Conservation (phyloP, 192 early-diverging fungal species). For the Kappamyces sp. region DNA sequence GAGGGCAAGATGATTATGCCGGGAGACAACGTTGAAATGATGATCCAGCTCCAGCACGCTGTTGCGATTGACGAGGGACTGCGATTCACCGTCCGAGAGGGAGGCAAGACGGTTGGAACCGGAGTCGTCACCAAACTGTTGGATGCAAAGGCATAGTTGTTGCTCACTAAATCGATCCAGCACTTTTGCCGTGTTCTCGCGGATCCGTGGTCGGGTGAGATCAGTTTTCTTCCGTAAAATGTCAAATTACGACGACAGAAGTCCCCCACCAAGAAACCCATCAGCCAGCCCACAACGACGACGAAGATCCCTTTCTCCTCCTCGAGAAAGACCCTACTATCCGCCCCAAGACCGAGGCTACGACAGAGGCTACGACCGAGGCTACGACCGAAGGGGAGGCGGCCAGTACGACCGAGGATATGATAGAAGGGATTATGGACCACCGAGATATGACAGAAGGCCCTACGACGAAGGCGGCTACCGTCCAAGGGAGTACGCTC, state of each 20-base stretch:
- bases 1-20: slow-evolving; percentile 98
- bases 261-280: too few relatives aligned
- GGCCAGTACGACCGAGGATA: slow-evolving; percentile 28
- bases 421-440: slow-evolving; percentile 26
- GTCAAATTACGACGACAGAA: too few relatives aligned
- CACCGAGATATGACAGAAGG: not conserved
- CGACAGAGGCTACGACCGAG: slow-evolving; percentile 26
- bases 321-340: too few relatives aligned
- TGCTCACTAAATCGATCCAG: too few relatives aligned
- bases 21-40: slow-evolving; percentile 89
- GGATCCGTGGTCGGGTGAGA: not conserved
- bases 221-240: too few relatives aligned
- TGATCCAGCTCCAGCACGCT: slow-evolving; percentile 72
- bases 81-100: slow-evolving; percentile 97
- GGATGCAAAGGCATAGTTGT: slow-evolving; percentile 40
- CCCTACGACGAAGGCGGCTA: slow-evolving; percentile 3
- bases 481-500: too few relatives aligned
- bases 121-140: slow-evolving; percentile 75
- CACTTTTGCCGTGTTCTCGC: too few relatives aligned
- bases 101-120: slow-evolving; percentile 95
- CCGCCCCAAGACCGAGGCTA: slow-evolving; percentile 4
- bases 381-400: slow-evolving; percentile 19
- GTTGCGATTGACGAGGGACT: slow-evolving; percentile 90
- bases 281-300: too few relatives aligned
- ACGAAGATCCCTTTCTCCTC: too few relatives aligned